Evolutionary conservation across 208 protist species (phyloP).

Genomic region (Crithidia thermophila): DNA sequence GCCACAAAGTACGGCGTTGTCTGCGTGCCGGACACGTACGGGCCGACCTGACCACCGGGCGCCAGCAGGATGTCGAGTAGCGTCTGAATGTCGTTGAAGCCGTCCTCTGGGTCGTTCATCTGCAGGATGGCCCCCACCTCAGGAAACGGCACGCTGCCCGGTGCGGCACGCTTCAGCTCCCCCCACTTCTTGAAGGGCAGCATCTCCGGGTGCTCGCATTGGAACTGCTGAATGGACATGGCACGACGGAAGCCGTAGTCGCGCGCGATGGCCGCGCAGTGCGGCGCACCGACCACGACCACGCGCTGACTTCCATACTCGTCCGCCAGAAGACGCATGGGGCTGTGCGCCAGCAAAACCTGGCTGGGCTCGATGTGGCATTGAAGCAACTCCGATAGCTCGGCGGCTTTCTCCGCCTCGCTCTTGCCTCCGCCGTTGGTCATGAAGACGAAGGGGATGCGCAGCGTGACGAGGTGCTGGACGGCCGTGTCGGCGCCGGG

Average conservation of each 20-base stretch:
- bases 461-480: slow-evolving; percentile 56
- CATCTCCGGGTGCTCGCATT: slow-evolving; percentile 77
- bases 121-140: slow-evolving; percentile 71
- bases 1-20: slow-evolving; percentile 69
- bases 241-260: slow-evolving; percentile 77
- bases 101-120: slow-evolving; percentile 76
- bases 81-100: slow-evolving; percentile 81
- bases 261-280: slow-evolving; percentile 54
- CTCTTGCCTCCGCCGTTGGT: slow-evolving; percentile 74
- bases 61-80: slow-evolving; percentile 80
- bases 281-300: slow-evolving; percentile 62
- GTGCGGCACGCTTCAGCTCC: slow-evolving; percentile 14
- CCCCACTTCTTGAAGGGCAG: slow-evolving; percentile 79
- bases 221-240: slow-evolving; percentile 71
- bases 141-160: slow-evolving; percentile 43
- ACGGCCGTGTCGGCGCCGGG: slow-evolving; percentile 73
- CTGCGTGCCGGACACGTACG: slow-evolving; percentile 62
- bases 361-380: slow-evolving; percentile 58
- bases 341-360: slow-evolving; percentile 76
- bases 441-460: slow-evolving; percentile 86
- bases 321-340: slow-evolving; percentile 75
- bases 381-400: slow-evolving; percentile 65
- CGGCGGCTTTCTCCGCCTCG: slow-evolving; percentile 73
- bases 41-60: slow-evolving; percentile 52
- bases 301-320: slow-evolving; percentile 52